Conservation (phyloP, 2,329 filamentous ascomycete species). For the Botrytis paeoniae region DNA sequence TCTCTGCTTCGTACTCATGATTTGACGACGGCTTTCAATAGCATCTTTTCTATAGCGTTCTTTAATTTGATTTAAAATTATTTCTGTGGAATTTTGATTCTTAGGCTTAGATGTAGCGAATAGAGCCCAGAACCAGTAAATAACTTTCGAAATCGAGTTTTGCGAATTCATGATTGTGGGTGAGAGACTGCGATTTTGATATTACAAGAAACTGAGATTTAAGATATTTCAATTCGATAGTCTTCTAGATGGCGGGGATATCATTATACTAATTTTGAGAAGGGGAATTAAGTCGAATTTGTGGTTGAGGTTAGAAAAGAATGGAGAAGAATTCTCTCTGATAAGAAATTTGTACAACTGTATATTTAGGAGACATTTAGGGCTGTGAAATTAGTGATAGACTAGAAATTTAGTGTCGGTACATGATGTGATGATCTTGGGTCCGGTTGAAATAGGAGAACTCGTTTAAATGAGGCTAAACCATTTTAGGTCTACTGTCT, state of each 20-base stretch:
- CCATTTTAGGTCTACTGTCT: background rate
- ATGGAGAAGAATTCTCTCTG: background rate
- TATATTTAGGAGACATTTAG: background rate
- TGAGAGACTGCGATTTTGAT: background rate
- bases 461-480: background rate
- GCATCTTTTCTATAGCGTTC: background rate
- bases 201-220: background rate
- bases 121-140: background rate
- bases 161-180: background rate
- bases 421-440: background rate
- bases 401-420: background rate
- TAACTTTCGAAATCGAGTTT: background rate
- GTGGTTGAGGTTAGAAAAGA: background rate
- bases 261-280: background rate
- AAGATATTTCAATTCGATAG: background rate
- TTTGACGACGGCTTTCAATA: too few relatives aligned
- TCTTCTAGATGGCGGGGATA: background rate
- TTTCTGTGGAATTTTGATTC: background rate
- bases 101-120: background rate
- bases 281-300: background rate
- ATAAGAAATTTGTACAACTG: background rate
- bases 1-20: background rate
- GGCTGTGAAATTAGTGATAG: background rate
- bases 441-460: background rate
- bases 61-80: background rate